Evolutionary conservation across 108 stramenopile genomes (phyloP), one percentile per base, ranked within the genome.

Genomic region (Nannochloropsis salina): DNA sequence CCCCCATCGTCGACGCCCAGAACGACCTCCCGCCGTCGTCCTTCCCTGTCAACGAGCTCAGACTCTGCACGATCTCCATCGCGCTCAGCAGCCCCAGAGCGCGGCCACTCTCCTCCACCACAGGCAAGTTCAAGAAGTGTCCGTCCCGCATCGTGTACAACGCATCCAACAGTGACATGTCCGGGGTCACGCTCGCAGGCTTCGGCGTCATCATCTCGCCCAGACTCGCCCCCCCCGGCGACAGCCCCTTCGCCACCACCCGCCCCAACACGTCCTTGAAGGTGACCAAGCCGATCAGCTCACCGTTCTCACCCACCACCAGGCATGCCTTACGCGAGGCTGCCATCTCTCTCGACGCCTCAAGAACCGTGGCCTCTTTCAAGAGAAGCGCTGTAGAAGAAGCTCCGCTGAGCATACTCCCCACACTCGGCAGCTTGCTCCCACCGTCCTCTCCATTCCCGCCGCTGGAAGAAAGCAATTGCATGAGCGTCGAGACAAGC

Each of bases 201-300:
- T 95, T 93, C 2, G 94, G 93, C 9, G 97, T 97, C 97, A 97
- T 97, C 44, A 96, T 94, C 74, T 88, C 85, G 2, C 89, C 87
- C 12, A 95, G 94, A 10, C 90, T 21, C 9, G 95, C 96, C 79
- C 80, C 80, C 82, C 95, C 94, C 61, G 95, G 80, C 9, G 91
- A 89, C 31, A 94, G 84, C 61, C 94, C 94, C 88, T 95, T 95
- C 1, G 95, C 94, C 74, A 97, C 92, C 10, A 93, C 96, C 41
- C 95, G 90, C 8, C 88, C 94, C 93, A 97, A 94, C 93, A 97
- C 92, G 86, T 97, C 96, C 92, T 95, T 97, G 86, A 95, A 95
- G 5, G 95, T 95, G 85, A 74, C 61, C 61, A 74, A 9, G 3
- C 61, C 61, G 20, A 74, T 4, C 61, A 74, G 61, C 61, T 74